These are phyloP conservation scores for Russula brevipes DNA, from an alignment of 768 basidiomycete genomes.

Conservation along the genomic window DNA sequence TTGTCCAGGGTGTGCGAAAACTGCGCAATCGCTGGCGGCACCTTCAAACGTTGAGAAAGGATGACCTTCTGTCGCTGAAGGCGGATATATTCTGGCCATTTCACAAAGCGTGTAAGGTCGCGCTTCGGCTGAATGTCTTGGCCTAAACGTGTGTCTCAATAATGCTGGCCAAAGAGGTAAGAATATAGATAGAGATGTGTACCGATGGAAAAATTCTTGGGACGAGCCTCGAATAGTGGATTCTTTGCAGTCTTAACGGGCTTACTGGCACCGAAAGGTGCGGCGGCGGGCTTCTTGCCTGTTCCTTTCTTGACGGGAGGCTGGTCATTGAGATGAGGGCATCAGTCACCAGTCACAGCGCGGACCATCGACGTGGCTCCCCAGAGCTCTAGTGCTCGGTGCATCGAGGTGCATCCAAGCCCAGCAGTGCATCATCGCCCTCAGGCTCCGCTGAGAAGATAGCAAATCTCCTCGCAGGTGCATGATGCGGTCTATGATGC, in stretches of 20 bases:
- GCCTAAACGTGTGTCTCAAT: conserved; percentile 43
- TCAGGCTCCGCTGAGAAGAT: conserved; percentile 35
- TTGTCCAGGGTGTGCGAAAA: conserved; percentile 98
- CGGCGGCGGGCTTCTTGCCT: conserved; percentile 80
- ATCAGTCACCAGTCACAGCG: conserved; percentile 34
- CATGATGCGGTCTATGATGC: not conserved
- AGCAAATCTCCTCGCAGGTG: conserved; percentile 4
- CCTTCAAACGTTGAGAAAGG: conserved; percentile 95
- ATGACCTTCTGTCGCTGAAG: conserved; percentile 99
- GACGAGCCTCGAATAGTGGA: conserved; percentile 87
- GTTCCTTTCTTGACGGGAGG: conserved; percentile 67
- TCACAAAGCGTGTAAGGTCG: conserved; percentile 96
- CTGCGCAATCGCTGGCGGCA: conserved; percentile 96
- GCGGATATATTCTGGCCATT: conserved; percentile 98
- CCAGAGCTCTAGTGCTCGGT: conserved; percentile 47
- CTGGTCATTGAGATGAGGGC: conserved; percentile 90
- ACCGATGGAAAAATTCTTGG: conserved; percentile 97
- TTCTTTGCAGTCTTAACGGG: conserved; percentile 76
- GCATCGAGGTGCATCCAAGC: conserved; percentile 29
- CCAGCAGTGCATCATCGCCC: conserved; percentile 45
- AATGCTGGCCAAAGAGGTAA: not conserved
- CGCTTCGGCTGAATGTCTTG: conserved; percentile 87
- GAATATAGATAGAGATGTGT: conserved; percentile 26
- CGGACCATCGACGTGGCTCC: conserved; percentile 33
- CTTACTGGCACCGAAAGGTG: conserved; percentile 78